phyloP scores from a whole-genome alignment of 768 basidiomycete genomes.

The Leccinum uliginosum region DNA sequence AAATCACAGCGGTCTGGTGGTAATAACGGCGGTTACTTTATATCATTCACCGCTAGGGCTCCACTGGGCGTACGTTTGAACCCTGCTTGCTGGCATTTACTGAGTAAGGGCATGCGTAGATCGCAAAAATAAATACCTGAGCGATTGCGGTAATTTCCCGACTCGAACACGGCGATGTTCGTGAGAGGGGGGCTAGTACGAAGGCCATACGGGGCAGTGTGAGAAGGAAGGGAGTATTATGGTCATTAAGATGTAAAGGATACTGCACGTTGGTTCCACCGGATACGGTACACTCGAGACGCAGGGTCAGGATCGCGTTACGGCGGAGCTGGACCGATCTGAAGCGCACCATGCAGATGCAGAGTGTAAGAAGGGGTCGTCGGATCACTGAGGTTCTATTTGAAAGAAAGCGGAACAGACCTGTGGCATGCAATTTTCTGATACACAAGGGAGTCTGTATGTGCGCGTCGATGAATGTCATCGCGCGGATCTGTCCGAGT shows the following conservation, averaged over 20 bases:
- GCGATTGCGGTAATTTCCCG: constrained; percentile 26
- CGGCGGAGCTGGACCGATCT: constrained; percentile 28
- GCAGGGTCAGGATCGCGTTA: constrained; percentile 25
- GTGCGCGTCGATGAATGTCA: constrained; percentile 23
- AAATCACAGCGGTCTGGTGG: constrained; percentile 35
- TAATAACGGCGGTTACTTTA: constrained; percentile 17
- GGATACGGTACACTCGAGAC: constrained; percentile 27
- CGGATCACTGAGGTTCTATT: constrained; percentile 17
- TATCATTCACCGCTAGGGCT: constrained; percentile 6
- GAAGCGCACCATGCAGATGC: constrained; percentile 32
- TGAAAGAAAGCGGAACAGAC: constrained; percentile 24
- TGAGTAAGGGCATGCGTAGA: constrained; percentile 6
- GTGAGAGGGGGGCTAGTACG: constrained; percentile 30
- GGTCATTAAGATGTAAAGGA: constrained; percentile 18
- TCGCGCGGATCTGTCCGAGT: constrained; percentile 24
- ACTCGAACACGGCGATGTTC: constrained; percentile 23
- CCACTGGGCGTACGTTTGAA: constrained; percentile 20
- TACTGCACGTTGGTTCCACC: constrained; percentile 31
- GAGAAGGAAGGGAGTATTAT: constrained; percentile 2
- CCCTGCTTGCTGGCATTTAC: constrained; percentile 16
- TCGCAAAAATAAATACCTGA: constrained; percentile 23
- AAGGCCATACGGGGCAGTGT: constrained; percentile 30
- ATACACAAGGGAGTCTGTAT: constrained; percentile 35
- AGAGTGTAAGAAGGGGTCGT: constrained; percentile 26
- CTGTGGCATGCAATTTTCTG: constrained; percentile 28